Evolutionary conservation across 1,284 basidiomycete species (phyloP).

Genomic region (Tylopilus orsonianus): DNA sequence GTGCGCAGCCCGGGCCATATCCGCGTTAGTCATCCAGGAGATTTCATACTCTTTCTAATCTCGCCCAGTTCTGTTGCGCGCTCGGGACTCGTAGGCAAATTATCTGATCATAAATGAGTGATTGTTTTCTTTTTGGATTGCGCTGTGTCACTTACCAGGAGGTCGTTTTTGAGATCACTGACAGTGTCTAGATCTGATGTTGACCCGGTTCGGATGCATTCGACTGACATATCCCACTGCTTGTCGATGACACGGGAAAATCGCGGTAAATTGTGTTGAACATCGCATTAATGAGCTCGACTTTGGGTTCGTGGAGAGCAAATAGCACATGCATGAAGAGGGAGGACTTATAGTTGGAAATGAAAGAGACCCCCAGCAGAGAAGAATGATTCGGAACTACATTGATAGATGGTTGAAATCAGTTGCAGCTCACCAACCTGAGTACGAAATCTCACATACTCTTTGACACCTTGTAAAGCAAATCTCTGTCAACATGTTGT

Average conservation of each 20-base stretch:
- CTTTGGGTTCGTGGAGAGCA: slow-evolving; percentile 20
- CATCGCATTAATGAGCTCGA: slow-evolving; percentile 29
- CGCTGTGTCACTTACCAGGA: slow-evolving; percentile 10
- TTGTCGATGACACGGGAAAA: slow-evolving; percentile 19
- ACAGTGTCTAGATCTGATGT: slow-evolving; percentile 16
- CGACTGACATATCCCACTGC: slow-evolving; percentile 23
- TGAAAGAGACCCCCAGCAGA: slow-evolving; percentile 24
- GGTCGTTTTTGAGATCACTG: slow-evolving; percentile 15
- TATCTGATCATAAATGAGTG: slow-evolving; percentile 5
- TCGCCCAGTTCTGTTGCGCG: slow-evolving; percentile 19
- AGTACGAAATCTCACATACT: slow-evolving; percentile 7
- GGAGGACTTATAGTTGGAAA: slow-evolving; percentile 25
- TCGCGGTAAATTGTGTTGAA: slow-evolving; percentile 24
- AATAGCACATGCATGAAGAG: slow-evolving; percentile 27
- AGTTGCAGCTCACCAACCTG: no score
- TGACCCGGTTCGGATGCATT: slow-evolving; percentile 20
- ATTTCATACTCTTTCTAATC: background rate
- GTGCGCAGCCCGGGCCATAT: slow-evolving; percentile 21
- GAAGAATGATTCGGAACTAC: slow-evolving; percentile 23
- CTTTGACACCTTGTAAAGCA: slow-evolving; percentile 7
- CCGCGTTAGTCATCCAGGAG: slow-evolving; percentile 19
- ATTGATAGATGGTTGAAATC: background rate
- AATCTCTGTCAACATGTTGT: slow-evolving; percentile 19
- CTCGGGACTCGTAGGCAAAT: slow-evolving; percentile 17
- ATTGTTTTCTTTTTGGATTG: background rate